phyloP scores from a whole-genome alignment of 2,329 filamentous ascomycete genomes.

The Hortaea werneckii region DNA sequence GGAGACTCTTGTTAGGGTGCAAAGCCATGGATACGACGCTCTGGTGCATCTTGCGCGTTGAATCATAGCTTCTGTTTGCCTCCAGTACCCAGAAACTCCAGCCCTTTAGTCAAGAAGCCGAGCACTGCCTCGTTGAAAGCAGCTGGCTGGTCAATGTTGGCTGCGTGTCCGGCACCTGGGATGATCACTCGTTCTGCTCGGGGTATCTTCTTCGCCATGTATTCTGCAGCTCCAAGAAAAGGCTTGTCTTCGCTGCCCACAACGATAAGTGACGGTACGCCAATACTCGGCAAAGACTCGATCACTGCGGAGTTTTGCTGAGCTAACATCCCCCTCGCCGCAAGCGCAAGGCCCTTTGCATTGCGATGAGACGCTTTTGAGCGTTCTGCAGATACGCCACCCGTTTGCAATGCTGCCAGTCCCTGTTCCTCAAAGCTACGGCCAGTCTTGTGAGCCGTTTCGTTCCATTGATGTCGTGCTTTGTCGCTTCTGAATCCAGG shows the following conservation, averaged over 20 bases:
- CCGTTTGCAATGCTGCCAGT: conserved; percentile 5
- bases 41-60: too few relatives aligned
- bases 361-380: conserved; percentile 12
- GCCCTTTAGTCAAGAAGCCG: conserved; percentile 1
- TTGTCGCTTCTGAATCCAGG: conserved; percentile 18
- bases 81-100: neutral
- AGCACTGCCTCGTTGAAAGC: conserved; percentile 13
- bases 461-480: conserved; percentile 17
- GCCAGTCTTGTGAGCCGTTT: conserved; percentile 13
- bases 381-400: conserved; percentile 10
- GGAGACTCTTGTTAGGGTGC: too few relatives aligned
- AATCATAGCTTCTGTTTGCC: too few relatives aligned
- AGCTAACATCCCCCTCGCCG: conserved; percentile 19
- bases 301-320: conserved; percentile 16
- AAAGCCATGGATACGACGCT: too few relatives aligned
- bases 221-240: conserved; percentile 18
- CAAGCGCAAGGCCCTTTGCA: conserved; percentile 16
- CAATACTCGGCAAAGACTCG: conserved; percentile 12
- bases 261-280: conserved; percentile 15
- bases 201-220: conserved; percentile 22
- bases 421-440: conserved; percentile 14
- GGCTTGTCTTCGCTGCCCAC: conserved; percentile 18
- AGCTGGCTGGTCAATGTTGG: conserved; percentile 18
- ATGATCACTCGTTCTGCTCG: conserved; percentile 15
- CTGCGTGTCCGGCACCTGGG: conserved; percentile 18